Conservation (phyloP, 768 basidiomycete genomes). For the Boletellus ananas region DNA sequence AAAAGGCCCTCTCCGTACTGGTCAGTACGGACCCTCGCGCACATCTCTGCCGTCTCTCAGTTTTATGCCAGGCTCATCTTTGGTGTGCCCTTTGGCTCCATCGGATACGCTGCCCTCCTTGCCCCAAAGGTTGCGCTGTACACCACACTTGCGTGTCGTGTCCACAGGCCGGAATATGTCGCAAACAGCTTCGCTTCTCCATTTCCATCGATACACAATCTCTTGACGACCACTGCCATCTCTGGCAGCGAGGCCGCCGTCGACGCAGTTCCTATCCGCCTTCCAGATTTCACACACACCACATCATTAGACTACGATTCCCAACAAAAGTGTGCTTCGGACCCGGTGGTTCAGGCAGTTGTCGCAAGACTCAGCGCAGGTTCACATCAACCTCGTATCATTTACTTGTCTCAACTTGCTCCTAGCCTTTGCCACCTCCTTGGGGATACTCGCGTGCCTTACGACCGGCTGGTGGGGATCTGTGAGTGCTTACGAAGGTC, state of each 20-base stretch:
- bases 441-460: slow-evolving; percentile 71
- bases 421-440: slow-evolving; percentile 57
- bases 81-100: slow-evolving; percentile 49
- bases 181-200: neutral
- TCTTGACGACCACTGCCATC: neutral
- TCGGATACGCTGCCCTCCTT: slow-evolving; percentile 52
- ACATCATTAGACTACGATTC: neutral
- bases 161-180: slow-evolving; percentile 56
- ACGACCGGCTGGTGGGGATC: slow-evolving; percentile 87
- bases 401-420: slow-evolving; percentile 1
- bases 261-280: neutral
- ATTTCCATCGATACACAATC: neutral
- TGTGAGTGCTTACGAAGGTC: slow-evolving; percentile 40
- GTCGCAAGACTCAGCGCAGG: slow-evolving; percentile 64
- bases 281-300: slow-evolving; percentile 2
- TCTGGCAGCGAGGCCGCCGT: neutral
- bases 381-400: slow-evolving; percentile 27
- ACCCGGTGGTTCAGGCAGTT: slow-evolving; percentile 70
- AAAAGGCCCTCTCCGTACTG: slow-evolving; percentile 67
- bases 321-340: slow-evolving; percentile 48
- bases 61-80: slow-evolving; percentile 50
- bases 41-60: neutral
- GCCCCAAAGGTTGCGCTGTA: slow-evolving; percentile 75
- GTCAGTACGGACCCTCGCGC: slow-evolving; percentile 38
- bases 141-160: slow-evolving; percentile 68